Conservation (phyloP, 768 basidiomycete species). For the Suillus fuscotomentosus region DNA sequence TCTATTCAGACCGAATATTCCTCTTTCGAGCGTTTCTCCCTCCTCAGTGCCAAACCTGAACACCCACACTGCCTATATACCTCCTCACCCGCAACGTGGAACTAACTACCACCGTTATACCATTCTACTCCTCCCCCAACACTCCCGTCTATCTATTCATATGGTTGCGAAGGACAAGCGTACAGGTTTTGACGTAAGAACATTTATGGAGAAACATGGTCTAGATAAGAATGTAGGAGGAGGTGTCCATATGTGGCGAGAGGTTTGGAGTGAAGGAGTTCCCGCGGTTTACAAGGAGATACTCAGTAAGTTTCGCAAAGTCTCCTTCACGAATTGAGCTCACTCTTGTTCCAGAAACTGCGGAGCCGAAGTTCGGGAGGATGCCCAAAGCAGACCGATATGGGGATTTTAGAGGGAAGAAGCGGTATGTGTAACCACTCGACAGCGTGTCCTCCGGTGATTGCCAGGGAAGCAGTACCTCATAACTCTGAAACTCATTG, state of each 20-base stretch:
- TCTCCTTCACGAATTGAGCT: background rate
- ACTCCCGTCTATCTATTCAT: constrained; percentile 44
- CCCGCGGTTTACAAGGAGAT: constrained; percentile 62
- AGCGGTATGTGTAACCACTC: constrained; percentile 19
- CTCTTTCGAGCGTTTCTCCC: constrained; percentile 59
- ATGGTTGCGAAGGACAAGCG: constrained; percentile 47
- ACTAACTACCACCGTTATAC: constrained; percentile 91
- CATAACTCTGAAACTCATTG: background rate
- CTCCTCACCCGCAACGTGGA: constrained; percentile 90
- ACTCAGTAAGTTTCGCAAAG: constrained; percentile 51
- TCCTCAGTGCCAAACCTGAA: constrained; percentile 40
- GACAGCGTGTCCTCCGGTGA: background rate
- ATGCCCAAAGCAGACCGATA: constrained; percentile 31
- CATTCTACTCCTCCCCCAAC: constrained; percentile 72
- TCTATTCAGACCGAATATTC: constrained; percentile 69
- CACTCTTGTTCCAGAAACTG: constrained; percentile 13
- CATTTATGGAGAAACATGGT: constrained; percentile 55
- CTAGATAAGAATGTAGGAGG: constrained; percentile 58
- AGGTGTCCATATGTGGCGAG: constrained; percentile 83
- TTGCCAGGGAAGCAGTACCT: background rate
- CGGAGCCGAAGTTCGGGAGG: constrained; percentile 25
- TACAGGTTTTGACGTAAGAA: constrained; percentile 62
- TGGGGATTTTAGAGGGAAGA: constrained; percentile 27
- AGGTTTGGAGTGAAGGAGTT: constrained; percentile 69
- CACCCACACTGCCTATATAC: constrained; percentile 73